Percentiles rank a stretch among this genome's conserved stretches.
Evolutionary conservation across 75 land plant genomes (phyloP).

Genomic region (Cunninghamia lanceolata): DNA sequence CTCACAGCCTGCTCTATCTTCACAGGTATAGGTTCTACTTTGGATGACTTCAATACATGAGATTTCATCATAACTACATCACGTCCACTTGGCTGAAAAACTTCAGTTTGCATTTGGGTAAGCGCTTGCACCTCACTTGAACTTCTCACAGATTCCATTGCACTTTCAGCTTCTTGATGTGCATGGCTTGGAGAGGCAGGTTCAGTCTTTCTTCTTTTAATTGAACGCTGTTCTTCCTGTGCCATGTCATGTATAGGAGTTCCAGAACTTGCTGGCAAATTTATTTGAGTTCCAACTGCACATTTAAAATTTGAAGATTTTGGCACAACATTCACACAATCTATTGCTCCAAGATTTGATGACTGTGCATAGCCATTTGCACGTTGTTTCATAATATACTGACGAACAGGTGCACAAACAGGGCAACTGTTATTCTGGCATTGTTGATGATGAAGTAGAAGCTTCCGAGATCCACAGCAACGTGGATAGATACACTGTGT

Average conservation of each 20-base stretch:
- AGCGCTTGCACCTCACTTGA: slow-evolving; percentile 1
- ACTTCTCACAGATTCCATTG: not conserved
- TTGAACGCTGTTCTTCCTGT: slow-evolving; percentile 34
- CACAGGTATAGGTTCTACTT: slow-evolving; percentile 23
- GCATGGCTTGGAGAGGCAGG: slow-evolving; percentile 26
- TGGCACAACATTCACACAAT: slow-evolving; percentile 18
- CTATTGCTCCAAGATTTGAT: slow-evolving; percentile 6
- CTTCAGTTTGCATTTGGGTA: slow-evolving; percentile 15
- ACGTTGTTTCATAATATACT: slow-evolving; percentile 12
- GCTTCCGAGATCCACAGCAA: slow-evolving; percentile 48
- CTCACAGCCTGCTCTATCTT: slow-evolving; percentile 29
- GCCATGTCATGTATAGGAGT: slow-evolving; percentile 19
- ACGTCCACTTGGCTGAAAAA: slow-evolving; percentile 11
- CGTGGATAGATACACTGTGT: slow-evolving; percentile 58
- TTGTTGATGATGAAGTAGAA: slow-evolving; percentile 52
- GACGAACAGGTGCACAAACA: slow-evolving; percentile 80
- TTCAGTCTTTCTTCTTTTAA: slow-evolving; percentile 70
- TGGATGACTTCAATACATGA: not conserved
- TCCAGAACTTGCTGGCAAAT: slow-evolving; percentile 16
- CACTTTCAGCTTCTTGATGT: slow-evolving; percentile 13
- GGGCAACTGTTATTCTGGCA: slow-evolving; percentile 68
- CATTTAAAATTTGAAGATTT: slow-evolving; percentile 15
- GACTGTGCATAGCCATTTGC: slow-evolving; percentile 7
- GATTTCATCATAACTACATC: slow-evolving; percentile 1
- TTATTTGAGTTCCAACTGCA: slow-evolving; percentile 16